phyloP scores from a whole-genome alignment of 2,329 filamentous ascomycete genomes.

The Pyricularia grisea region DNA sequence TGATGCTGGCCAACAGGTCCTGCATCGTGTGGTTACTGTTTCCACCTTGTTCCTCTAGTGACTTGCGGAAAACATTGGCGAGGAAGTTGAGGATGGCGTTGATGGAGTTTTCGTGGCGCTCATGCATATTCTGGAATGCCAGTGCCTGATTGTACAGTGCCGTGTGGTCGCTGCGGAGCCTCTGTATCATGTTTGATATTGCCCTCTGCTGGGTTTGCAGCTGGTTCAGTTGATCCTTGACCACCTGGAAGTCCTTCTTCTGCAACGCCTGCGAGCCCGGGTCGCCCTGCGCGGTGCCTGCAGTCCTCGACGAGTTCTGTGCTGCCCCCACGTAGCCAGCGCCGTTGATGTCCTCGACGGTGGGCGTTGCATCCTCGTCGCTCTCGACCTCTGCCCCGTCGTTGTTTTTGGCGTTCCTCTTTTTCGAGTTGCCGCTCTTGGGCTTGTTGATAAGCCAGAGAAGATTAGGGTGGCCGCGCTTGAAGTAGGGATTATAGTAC shows the following conservation, averaged over 20 bases:
- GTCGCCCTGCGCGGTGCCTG: conserved; percentile 7
- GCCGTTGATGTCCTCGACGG: conserved; percentile 28
- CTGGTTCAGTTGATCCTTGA: conserved; percentile 72
- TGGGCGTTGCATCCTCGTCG: conserved; percentile 60
- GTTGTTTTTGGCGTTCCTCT: conserved; percentile 41
- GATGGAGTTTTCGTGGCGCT: conserved; percentile 96
- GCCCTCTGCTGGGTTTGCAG: conserved; percentile 79
- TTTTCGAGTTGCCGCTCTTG: conserved; percentile 57
- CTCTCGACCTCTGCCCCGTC: conserved; percentile 61
- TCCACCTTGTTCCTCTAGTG: conserved; percentile 72
- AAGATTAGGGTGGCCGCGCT: conserved; percentile 82
- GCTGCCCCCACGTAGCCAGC: conserved; percentile 6
- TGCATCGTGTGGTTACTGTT: conserved; percentile 58
- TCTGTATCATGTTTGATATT: conserved; percentile 73
- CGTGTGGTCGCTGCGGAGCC: conserved; percentile 76
- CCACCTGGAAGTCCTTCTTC: conserved; percentile 65
- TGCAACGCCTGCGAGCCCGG: conserved; percentile 34
- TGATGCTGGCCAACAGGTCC: conserved; percentile 72
- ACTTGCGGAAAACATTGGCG: conserved; percentile 92
- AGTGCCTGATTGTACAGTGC: conserved; percentile 81
- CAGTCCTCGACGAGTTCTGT: conserved; percentile 14
- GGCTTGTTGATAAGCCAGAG: conserved; percentile 96
- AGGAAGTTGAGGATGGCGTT: conserved; percentile 97
- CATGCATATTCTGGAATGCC: conserved; percentile 83
- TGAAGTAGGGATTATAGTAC: conserved; percentile 95